Evolutionary conservation across 2,329 filamentous ascomycete genomes (phyloP).

Genomic region (Cladosporium austrohemisphaericum): DNA sequence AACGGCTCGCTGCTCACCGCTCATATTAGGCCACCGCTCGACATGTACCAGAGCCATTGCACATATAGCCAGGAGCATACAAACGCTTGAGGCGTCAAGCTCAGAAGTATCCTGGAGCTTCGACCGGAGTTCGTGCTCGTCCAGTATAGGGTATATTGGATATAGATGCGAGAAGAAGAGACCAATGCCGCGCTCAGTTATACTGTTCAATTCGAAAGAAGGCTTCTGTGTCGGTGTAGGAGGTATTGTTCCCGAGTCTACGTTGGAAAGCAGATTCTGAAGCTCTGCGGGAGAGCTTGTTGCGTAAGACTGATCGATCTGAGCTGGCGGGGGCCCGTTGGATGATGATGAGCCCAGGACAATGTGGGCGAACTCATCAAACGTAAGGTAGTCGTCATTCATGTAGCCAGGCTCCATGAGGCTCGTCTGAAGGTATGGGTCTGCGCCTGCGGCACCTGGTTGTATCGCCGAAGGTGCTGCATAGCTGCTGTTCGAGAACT

Average conservation of each 20-base stretch:
- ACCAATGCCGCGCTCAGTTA: constrained; percentile 13
- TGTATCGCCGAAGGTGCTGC: too few species aligned
- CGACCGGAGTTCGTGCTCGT: neutral
- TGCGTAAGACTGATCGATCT: neutral
- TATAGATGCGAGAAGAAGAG: constrained; percentile 21
- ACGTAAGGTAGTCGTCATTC: constrained; percentile 18
- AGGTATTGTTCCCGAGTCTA: constrained; percentile 6
- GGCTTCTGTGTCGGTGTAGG: neutral
- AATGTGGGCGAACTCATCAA: constrained; percentile 19
- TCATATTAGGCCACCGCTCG: constrained; percentile 18
- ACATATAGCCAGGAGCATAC: constrained; percentile 19
- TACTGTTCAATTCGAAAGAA: neutral
- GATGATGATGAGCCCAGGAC: constrained; percentile 12
- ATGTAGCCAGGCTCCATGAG: neutral
- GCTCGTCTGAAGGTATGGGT: neutral
- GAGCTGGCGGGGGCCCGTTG: neutral
- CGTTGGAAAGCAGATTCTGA: neutral
- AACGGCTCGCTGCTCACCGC: constrained; percentile 14
- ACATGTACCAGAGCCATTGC: constrained; percentile 17
- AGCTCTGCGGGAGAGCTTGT: neutral
- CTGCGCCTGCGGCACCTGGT: neutral
- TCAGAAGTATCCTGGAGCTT: constrained; percentile 4
- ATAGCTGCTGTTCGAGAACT: too few species aligned
- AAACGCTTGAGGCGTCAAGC: neutral
- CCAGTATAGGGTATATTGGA: constrained; percentile 18